These are phyloP conservation scores for Aspergillus tubingensis DNA, from an alignment of 2,329 filamentous ascomycete species.

Conservation along the genomic window DNA sequence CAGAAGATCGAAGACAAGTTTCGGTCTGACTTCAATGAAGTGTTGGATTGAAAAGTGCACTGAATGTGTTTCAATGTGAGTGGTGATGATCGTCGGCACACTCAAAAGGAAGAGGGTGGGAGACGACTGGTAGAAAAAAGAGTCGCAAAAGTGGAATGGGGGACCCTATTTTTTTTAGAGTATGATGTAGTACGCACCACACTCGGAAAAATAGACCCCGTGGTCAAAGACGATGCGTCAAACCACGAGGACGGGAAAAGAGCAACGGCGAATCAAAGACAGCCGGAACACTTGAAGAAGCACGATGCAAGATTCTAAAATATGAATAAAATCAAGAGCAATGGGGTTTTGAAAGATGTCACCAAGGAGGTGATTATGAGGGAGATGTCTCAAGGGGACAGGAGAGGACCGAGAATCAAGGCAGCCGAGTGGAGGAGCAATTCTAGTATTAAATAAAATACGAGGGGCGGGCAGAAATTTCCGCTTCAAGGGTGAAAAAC, in stretches of 20 bases:
- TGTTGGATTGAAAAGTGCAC: not conserved
- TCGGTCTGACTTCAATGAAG: not conserved
- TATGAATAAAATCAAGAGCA: not conserved
- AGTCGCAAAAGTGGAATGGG: conserved; percentile 1
- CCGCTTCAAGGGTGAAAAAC: conserved; percentile 15
- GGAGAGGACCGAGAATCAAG: not conserved
- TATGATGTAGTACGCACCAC: conserved; percentile 10
- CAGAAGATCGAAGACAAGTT: not conserved
- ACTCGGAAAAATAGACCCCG: conserved; percentile 12
- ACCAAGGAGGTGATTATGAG: conserved; percentile 17
- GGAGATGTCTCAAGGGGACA: conserved; percentile 9
- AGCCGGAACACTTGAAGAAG: not conserved
- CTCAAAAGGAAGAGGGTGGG: not conserved
- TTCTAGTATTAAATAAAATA: conserved; percentile 1
- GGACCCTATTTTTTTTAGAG: not conserved
- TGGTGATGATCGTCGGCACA: conserved; percentile 8
- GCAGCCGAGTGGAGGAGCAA: not conserved
- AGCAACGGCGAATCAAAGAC: conserved; percentile 2
- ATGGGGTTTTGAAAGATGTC: not conserved
- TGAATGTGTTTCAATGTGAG: conserved; percentile 2
- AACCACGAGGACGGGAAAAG: not conserved
- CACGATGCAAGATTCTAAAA: not conserved
- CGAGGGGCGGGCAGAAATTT: conserved; percentile 21
- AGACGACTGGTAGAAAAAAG: not conserved
- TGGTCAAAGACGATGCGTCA: not conserved